A percentile compares a stretch with the other conserved stretches of the same genome.
phyloP scores from a whole-genome alignment of 2,329 filamentous ascomycete species.

The Sclerotiophoma versabilis region DNA sequence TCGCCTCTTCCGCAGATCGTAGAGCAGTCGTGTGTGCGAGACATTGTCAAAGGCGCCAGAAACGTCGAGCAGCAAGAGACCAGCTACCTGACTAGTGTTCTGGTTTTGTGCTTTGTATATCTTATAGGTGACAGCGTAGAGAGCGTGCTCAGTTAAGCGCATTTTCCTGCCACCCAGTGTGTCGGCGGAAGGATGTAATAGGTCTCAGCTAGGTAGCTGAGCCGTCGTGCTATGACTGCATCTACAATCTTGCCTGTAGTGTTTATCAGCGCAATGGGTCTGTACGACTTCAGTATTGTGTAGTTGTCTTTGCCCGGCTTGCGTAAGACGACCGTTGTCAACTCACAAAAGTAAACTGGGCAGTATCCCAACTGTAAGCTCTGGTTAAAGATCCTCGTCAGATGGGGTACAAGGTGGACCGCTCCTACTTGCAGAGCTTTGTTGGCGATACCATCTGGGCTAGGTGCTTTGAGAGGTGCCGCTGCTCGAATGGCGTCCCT shows the following conservation, averaged over 20 bases:
- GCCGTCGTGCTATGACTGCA: conserved; percentile 15
- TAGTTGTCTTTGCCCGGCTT: background rate
- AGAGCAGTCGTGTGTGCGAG: background rate
- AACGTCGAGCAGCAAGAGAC: conserved; percentile 42
- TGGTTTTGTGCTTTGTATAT: conserved; percentile 21
- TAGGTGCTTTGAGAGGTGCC: conserved; percentile 25
- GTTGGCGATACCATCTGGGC: conserved; percentile 26
- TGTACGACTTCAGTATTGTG: conserved; percentile 20
- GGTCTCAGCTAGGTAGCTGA: conserved; percentile 26
- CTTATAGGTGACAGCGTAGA: background rate
- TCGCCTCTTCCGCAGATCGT: background rate
- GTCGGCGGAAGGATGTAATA: conserved; percentile 22
- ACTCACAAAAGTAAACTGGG: too few species aligned
- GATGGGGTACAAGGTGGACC: conserved; percentile 2
- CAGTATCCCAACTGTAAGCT: too few species aligned
- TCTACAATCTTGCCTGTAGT: conserved; percentile 43
- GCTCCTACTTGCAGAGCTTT: conserved; percentile 18
- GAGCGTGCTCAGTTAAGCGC: background rate
- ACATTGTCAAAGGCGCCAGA: conserved; percentile 24
- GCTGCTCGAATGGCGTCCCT: conserved; percentile 20
- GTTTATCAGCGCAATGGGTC: conserved; percentile 37
- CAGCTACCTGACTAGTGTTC: conserved; percentile 26
- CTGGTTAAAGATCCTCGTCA: too few species aligned
- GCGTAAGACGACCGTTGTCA: too few species aligned
- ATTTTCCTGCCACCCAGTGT: conserved; percentile 24